phyloP scores from a whole-genome alignment of 2,329 filamentous ascomycete species.

The Fusarium oligoseptatum region DNA sequence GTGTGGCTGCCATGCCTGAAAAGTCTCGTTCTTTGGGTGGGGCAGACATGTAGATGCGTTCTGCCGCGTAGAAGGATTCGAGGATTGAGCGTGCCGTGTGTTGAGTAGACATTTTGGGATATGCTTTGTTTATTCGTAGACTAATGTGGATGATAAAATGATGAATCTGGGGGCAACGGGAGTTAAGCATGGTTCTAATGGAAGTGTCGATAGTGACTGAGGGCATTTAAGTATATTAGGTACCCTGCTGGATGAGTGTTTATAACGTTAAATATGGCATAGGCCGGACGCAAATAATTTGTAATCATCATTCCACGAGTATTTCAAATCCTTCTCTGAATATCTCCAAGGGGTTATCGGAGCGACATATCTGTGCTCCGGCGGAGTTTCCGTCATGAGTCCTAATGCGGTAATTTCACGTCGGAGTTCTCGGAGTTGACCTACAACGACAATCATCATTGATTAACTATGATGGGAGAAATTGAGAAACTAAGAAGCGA shows the following conservation, averaged over 20 bases:
- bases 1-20: conserved; percentile 43
- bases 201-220: background rate
- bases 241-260: background rate
- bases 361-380: background rate
- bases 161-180: background rate
- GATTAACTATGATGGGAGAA: too few relatives aligned
- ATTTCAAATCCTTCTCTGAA: background rate
- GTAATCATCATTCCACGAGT: background rate
- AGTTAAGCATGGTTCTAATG: background rate
- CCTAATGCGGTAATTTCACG: conserved; percentile 14
- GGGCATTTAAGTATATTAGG: background rate
- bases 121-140: background rate
- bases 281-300: background rate
- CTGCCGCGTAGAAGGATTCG: conserved; percentile 52
- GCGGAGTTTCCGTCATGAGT: conserved; percentile 17
- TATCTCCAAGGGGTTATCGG: conserved; percentile 26
- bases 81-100: conserved; percentile 48
- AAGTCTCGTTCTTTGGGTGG: conserved; percentile 49
- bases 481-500: background rate
- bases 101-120: conserved; percentile 10
- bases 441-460: background rate
- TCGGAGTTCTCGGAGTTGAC: conserved; percentile 33
- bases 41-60: conserved; percentile 51
- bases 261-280: background rate
- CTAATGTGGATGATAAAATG: background rate